Percentiles rank a stretch among this genome's conserved stretches.
These are phyloP conservation scores for Pichia deserticola DNA, from an alignment of 805 yeast species.

Conservation along the genomic window DNA sequence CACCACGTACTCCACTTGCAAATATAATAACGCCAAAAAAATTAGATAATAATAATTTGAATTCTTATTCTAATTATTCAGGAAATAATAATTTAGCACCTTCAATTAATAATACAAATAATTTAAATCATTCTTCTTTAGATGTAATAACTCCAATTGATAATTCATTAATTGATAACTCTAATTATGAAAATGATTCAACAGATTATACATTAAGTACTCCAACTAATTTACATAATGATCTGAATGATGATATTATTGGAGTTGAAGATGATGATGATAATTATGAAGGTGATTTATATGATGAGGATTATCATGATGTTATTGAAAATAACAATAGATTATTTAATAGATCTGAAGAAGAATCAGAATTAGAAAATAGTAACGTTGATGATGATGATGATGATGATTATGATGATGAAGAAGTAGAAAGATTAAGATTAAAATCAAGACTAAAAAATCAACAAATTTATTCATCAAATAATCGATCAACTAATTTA, in stretches of 20 bases:
- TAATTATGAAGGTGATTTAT: background rate
- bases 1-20: constrained; percentile 3
- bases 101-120: background rate
- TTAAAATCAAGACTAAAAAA: background rate
- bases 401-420: constrained; percentile 7
- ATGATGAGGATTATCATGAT: background rate
- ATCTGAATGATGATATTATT: background rate
- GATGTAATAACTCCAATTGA: no score
- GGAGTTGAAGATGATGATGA: background rate
- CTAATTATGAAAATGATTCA: background rate
- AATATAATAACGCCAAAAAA: background rate
- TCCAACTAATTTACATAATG: background rate
- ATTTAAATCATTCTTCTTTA: background rate
- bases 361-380: background rate
- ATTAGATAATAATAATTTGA: background rate
- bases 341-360: background rate
- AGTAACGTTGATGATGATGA: constrained; percentile 3
- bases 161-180: background rate
- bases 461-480: background rate
- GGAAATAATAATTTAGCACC: background rate
- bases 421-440: constrained; percentile 4
- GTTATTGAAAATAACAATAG: background rate
- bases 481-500: background rate
- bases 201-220: background rate
- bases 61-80: background rate